These are phyloP conservation scores for Pisolithus thermaeus DNA, from an alignment of 1,284 basidiomycete genomes.

Conservation along the genomic window DNA sequence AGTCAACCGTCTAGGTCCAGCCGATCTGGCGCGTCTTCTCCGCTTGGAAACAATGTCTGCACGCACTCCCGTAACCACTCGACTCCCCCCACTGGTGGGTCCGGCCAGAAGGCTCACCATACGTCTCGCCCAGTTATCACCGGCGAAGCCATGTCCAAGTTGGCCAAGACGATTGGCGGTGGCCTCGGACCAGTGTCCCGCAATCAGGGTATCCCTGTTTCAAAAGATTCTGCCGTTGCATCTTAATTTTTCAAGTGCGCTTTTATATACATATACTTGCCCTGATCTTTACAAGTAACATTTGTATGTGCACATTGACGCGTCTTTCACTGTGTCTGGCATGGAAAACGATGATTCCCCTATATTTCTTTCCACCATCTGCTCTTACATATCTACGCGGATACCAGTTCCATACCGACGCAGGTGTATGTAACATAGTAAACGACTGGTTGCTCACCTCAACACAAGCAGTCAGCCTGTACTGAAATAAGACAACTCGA, in stretches of 20 bases:
- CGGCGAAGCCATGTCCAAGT: constrained; percentile 56
- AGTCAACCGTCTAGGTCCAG: constrained; percentile 27
- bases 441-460: constrained; percentile 11
- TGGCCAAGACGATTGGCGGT: constrained; percentile 57
- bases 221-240: constrained; percentile 24
- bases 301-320: constrained; percentile 8
- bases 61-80: constrained; percentile 57
- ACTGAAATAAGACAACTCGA: constrained; percentile 91
- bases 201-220: constrained; percentile 21
- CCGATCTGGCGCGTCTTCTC: constrained; percentile 37
- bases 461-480: constrained; percentile 41
- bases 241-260: constrained; percentile 9
- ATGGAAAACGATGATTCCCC: constrained; percentile 19
- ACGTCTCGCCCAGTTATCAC: constrained; percentile 60
- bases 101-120: constrained; percentile 37
- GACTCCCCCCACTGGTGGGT: constrained; percentile 44
- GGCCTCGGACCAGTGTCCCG: constrained; percentile 25
- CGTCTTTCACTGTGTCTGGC: background rate
- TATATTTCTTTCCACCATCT: constrained; percentile 20
- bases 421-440: constrained; percentile 19
- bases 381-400: constrained; percentile 20
- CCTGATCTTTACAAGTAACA: constrained; percentile 9
- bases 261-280: background rate
- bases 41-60: constrained; percentile 29
- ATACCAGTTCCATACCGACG: constrained; percentile 4